phyloP scores from a whole-genome alignment of 1,284 basidiomycete species.

The Pseudozyma tsukubaensis region DNA sequence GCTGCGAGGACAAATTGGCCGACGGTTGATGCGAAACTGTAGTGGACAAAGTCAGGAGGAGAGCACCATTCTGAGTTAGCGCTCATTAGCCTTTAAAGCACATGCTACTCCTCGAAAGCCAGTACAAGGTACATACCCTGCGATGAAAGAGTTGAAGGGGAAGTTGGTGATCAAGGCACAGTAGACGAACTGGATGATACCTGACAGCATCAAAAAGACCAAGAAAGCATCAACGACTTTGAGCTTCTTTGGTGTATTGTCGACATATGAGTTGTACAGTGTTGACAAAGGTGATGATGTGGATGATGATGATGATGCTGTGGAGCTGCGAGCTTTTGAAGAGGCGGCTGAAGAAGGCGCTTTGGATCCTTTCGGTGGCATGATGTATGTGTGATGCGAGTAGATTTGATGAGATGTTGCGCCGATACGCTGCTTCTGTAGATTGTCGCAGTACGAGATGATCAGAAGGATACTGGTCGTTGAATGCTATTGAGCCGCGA shows the following conservation, averaged over 20 bases:
- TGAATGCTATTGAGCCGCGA: too few species aligned
- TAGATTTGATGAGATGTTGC: too few species aligned
- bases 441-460: too few species aligned
- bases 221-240: conserved; percentile 95
- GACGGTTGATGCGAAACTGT: conserved; percentile 88
- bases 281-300: conserved; percentile 33
- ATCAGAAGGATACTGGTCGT: too few species aligned
- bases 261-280: conserved; percentile 81
- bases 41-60: not conserved
- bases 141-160: conserved; percentile 96
- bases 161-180: conserved; percentile 90
- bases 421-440: too few species aligned
- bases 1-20: conserved; percentile 97
- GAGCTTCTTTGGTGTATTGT: conserved; percentile 82
- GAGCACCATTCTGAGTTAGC: not conserved
- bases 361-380: conserved; percentile 42
- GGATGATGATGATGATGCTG: conserved; percentile 19
- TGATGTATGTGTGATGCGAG: not conserved
- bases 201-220: conserved; percentile 89
- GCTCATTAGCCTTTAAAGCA: too few species aligned
- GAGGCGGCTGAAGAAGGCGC: conserved; percentile 16
- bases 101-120: too few species aligned
- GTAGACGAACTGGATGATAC: conserved; percentile 89
- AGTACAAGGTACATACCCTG: conserved; percentile 77
- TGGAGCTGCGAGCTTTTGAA: conserved; percentile 20